Conservation (phyloP, 306 rosid genomes). For the Senna siamea region DNA sequence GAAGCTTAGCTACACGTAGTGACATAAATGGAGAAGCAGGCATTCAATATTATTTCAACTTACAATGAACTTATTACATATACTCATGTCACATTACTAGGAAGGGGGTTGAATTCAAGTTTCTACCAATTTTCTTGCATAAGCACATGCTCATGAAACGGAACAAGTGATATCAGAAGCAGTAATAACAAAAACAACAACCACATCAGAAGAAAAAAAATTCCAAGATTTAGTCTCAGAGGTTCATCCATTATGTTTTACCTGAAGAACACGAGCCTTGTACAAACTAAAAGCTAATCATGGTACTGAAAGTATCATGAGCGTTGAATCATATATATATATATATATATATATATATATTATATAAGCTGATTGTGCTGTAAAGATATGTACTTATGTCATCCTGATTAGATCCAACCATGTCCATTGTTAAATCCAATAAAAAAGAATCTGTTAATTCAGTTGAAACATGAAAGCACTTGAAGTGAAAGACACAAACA, state of each 20-base stretch:
- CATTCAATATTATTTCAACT: background rate
- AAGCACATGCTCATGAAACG: constrained; percentile 21
- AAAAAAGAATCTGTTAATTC: too few relatives aligned
- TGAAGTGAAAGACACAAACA: background rate
- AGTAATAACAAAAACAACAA: too few relatives aligned
- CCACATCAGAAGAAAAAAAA: background rate
- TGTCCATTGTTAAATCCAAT: background rate
- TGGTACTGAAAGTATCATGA: too few relatives aligned
- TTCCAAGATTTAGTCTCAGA: background rate
- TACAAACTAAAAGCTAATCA: too few relatives aligned
- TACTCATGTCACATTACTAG: background rate
- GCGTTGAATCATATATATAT: too few relatives aligned
- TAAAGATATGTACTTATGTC: too few relatives aligned
- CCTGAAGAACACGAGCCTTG: too few relatives aligned
- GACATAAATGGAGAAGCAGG: background rate
- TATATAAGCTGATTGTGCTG: too few relatives aligned
- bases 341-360: too few relatives aligned
- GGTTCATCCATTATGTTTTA: too few relatives aligned
- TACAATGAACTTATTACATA: background rate
- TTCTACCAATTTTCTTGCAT: constrained; percentile 20
- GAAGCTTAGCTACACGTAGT: constrained; percentile 5
- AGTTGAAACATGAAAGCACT: constrained; percentile 4
- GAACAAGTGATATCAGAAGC: background rate
- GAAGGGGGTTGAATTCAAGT: background rate
- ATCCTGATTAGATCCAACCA: too few relatives aligned